Conservation (phyloP, 306 rosid genomes). For the Argentina anserina region DNA sequence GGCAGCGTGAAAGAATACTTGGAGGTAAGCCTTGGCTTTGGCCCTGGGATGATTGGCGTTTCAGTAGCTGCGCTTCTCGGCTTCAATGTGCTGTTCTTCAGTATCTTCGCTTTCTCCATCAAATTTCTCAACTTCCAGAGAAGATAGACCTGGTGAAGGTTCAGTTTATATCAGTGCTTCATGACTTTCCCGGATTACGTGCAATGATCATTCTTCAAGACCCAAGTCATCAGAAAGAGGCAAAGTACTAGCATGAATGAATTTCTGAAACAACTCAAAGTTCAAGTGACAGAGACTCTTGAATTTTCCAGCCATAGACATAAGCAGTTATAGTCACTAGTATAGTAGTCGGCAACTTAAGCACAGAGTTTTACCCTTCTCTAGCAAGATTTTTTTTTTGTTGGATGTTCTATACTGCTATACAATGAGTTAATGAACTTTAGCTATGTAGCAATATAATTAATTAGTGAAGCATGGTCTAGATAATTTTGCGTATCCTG, state of each 20-base stretch:
- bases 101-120: conserved; percentile 64
- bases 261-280: not conserved
- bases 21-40: conserved; percentile 52
- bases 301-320: not conserved
- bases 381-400: not conserved
- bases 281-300: not conserved
- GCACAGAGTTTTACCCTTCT: not conserved
- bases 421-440: not conserved
- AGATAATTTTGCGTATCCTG: not conserved
- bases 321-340: not conserved
- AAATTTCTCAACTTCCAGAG: conserved; percentile 72
- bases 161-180: not conserved
- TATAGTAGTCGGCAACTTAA: not conserved
- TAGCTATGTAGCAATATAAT: not conserved
- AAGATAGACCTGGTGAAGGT: conserved; percentile 37
- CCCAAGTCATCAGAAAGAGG: not conserved
- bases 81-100: conserved; percentile 59
- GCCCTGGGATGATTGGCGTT: conserved; percentile 44
- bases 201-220: not conserved
- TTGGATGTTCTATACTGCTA: not conserved
- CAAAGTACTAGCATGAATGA: not conserved
- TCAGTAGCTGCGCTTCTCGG: conserved; percentile 55
- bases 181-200: not conserved
- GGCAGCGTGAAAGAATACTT: conserved; percentile 72
- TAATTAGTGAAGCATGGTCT: not conserved